These are phyloP conservation scores for Auriscalpium microsporum DNA, from an alignment of 768 basidiomycete species.

Conservation along the genomic window DNA sequence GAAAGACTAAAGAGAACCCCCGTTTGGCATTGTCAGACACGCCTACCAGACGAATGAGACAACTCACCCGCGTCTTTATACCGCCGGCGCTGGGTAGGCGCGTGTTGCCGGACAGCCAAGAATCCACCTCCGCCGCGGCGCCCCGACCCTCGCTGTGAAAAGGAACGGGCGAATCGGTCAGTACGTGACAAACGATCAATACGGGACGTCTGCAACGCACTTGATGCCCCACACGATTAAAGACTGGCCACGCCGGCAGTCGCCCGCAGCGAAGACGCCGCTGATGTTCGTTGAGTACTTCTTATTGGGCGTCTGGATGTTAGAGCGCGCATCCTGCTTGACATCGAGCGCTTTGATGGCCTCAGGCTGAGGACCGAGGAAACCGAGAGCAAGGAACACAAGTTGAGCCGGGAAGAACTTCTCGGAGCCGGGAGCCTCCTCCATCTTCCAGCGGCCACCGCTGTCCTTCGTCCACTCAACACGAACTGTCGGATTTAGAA, in stretches of 20 bases:
- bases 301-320: slow-evolving; percentile 84
- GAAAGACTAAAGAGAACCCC: slow-evolving; percentile 8
- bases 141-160: slow-evolving; percentile 74
- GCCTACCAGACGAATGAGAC: not conserved
- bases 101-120: slow-evolving; percentile 64
- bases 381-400: slow-evolving; percentile 92
- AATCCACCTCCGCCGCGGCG: slow-evolving; percentile 85
- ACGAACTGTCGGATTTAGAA: slow-evolving; percentile 43
- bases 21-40: not conserved
- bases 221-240: slow-evolving; percentile 94
- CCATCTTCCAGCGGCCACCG: slow-evolving; percentile 92
- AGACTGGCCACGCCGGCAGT: slow-evolving; percentile 92
- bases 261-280: slow-evolving; percentile 89
- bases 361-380: slow-evolving; percentile 85
- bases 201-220: slow-evolving; percentile 31
- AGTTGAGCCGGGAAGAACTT: slow-evolving; percentile 92
- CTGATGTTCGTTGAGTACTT: slow-evolving; percentile 80
- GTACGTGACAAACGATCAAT: not conserved
- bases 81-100: slow-evolving; percentile 76
- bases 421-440: slow-evolving; percentile 88
- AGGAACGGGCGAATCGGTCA: not conserved
- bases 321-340: slow-evolving; percentile 82
- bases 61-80: slow-evolving; percentile 68
- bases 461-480: slow-evolving; percentile 98
- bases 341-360: slow-evolving; percentile 68